A percentile compares a stretch with the other conserved stretches of the same genome.
These are phyloP conservation scores for Ceratobasidium papillatum DNA, from an alignment of 1,284 basidiomycete genomes.

Conservation along the genomic window DNA sequence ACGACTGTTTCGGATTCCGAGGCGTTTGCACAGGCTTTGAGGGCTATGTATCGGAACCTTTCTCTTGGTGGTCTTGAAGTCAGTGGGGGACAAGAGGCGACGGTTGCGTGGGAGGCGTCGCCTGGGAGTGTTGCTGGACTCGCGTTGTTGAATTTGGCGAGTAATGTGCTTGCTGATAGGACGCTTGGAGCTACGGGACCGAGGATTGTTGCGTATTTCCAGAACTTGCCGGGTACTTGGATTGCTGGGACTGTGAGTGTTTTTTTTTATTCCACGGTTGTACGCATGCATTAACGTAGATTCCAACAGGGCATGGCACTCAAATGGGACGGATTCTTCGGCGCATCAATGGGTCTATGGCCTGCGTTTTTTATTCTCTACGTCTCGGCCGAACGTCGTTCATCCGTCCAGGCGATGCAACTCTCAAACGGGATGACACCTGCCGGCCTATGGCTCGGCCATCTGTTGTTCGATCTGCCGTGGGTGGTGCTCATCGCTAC, in stretches of 20 bases:
- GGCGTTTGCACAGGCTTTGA: slow-evolving; percentile 64
- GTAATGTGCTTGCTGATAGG: slow-evolving; percentile 70
- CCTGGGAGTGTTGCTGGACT: slow-evolving; percentile 64
- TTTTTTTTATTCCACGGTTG: background rate
- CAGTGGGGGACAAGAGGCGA: slow-evolving; percentile 57
- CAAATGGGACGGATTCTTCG: slow-evolving; percentile 62
- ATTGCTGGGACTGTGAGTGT: slow-evolving; percentile 32
- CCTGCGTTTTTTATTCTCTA: slow-evolving; percentile 84
- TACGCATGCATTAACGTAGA: background rate
- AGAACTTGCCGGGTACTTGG: slow-evolving; percentile 37
- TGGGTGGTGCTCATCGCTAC: slow-evolving; percentile 66
- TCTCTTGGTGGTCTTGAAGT: slow-evolving; percentile 70
- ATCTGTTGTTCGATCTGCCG: slow-evolving; percentile 76
- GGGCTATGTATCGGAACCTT: slow-evolving; percentile 60
- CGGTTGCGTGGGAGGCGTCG: slow-evolving; percentile 71
- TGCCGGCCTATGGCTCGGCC: slow-evolving; percentile 79
- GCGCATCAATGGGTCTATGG: slow-evolving; percentile 74
- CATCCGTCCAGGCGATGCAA: slow-evolving; percentile 79
- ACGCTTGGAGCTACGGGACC: slow-evolving; percentile 53
- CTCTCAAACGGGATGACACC: slow-evolving; percentile 80
- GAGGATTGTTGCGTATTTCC: slow-evolving; percentile 34
- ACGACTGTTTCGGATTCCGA: slow-evolving; percentile 52
- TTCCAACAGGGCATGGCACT: slow-evolving; percentile 29
- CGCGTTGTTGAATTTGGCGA: slow-evolving; percentile 70
- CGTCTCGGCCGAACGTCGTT: slow-evolving; percentile 71